phyloP scores from a whole-genome alignment of 306 rosid genomes.

The Potentilla sterilis region DNA sequence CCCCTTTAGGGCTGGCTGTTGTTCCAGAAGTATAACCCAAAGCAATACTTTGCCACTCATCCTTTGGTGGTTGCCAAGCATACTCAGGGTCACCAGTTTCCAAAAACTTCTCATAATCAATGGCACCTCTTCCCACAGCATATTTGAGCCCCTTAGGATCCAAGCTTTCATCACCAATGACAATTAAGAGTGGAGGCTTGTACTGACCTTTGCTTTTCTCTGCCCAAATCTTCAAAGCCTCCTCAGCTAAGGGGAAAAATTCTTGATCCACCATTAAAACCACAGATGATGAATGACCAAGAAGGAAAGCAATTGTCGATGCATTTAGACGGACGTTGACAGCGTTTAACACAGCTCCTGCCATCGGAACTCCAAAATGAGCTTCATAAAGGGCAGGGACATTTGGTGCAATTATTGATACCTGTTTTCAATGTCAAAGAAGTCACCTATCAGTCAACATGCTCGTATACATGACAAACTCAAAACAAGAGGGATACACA shows the following conservation, averaged over 20 bases:
- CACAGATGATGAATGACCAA: constrained; percentile 53
- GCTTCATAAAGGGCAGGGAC: constrained; percentile 89
- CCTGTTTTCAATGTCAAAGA: constrained; percentile 45
- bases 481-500: neutral
- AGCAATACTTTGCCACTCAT: constrained; percentile 98
- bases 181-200: constrained; percentile 63
- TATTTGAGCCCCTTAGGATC: constrained; percentile 42
- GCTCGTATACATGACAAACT: constrained; percentile 10
- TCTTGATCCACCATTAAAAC: constrained; percentile 69
- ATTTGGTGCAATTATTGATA: constrained; percentile 87
- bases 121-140: constrained; percentile 51
- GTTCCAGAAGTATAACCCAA: constrained; percentile 95
- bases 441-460: constrained; percentile 18
- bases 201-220: constrained; percentile 42
- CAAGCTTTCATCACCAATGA: constrained; percentile 72
- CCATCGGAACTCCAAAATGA: constrained; percentile 73
- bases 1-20: constrained; percentile 95
- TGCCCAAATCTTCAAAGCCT: constrained; percentile 69
- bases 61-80: constrained; percentile 83
- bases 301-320: constrained; percentile 56
- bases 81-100: constrained; percentile 74
- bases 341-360: constrained; percentile 61
- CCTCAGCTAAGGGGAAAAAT: constrained; percentile 49
- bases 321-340: constrained; percentile 66
- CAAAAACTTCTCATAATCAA: constrained; percentile 69